These are phyloP conservation scores for Eucalyptus globulus DNA, from an alignment of 345 rosid genomes.

Conservation along the genomic window DNA sequence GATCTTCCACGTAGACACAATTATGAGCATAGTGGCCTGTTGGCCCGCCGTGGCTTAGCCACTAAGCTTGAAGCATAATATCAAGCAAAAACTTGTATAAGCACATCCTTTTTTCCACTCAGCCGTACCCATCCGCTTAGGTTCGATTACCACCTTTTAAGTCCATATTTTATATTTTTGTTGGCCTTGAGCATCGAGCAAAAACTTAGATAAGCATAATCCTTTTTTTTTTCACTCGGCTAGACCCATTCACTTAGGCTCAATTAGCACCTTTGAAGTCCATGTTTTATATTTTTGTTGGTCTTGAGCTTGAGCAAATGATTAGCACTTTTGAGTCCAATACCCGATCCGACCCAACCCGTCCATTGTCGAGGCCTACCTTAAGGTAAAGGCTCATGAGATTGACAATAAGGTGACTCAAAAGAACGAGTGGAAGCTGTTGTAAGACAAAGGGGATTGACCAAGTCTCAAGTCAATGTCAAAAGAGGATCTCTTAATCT, in stretches of 20 bases:
- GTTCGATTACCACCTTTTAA: background rate
- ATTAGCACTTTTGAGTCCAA: background rate
- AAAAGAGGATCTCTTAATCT: background rate
- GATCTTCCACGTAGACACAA: background rate
- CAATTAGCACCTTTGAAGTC: no score
- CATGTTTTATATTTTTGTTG: background rate
- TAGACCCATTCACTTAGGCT: accelerated
- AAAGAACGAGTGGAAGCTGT: background rate
- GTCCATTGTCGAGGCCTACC: background rate
- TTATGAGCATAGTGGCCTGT: background rate
- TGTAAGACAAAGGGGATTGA: background rate
- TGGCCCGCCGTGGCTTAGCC: background rate
- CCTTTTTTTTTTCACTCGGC: background rate
- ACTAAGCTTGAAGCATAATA: background rate
- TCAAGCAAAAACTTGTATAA: background rate
- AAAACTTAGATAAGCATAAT: background rate
- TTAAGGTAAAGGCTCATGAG: background rate
- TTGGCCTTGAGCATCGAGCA: background rate
- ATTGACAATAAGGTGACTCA: background rate
- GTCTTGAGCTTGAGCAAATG: background rate
- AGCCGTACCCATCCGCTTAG: background rate
- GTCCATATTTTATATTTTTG: background rate
- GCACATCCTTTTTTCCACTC: background rate
- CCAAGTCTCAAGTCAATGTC: background rate
- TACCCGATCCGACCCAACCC: background rate